Evolutionary conservation across 768 basidiomycete species (phyloP).

Genomic region (Cyclocybe cylindracea): DNA sequence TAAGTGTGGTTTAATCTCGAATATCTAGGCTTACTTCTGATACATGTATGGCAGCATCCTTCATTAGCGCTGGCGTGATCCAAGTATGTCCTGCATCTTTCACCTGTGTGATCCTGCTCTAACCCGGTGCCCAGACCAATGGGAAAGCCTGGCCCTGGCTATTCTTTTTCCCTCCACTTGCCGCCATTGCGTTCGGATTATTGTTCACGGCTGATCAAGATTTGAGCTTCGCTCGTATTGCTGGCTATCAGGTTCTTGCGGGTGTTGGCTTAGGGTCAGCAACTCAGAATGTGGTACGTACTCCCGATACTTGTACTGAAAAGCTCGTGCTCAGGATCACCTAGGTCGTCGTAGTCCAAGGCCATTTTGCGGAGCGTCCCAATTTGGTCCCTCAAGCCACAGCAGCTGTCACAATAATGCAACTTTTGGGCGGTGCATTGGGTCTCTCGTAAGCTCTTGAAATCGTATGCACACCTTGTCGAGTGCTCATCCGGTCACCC

Average conservation of each 20-base stretch:
- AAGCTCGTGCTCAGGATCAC: not conserved
- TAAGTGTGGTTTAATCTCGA: no score
- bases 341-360: conserved; percentile 6
- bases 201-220: not conserved
- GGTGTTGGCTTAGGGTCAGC: conserved; percentile 5
- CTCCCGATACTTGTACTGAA: not conserved
- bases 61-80: no score
- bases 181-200: conserved; percentile 2
- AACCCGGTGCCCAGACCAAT: no score
- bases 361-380: conserved; percentile 3
- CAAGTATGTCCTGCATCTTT: no score
- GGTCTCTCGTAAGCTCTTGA: conserved; percentile 1
- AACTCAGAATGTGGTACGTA: conserved; percentile 3
- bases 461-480: no score
- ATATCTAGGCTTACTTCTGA: no score
- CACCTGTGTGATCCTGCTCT: no score
- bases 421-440: conserved; percentile 4
- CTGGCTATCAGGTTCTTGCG: conserved; percentile 4
- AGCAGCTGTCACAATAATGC: conserved; percentile 6
- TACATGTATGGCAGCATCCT: no score
- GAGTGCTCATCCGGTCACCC: no score
- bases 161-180: not conserved
- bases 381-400: conserved; percentile 6
- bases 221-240: not conserved
- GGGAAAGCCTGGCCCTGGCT: conserved; percentile 4